These are phyloP conservation scores for Trichoderma hamatum DNA, from an alignment of 2,329 filamentous ascomycete species.

Conservation along the genomic window DNA sequence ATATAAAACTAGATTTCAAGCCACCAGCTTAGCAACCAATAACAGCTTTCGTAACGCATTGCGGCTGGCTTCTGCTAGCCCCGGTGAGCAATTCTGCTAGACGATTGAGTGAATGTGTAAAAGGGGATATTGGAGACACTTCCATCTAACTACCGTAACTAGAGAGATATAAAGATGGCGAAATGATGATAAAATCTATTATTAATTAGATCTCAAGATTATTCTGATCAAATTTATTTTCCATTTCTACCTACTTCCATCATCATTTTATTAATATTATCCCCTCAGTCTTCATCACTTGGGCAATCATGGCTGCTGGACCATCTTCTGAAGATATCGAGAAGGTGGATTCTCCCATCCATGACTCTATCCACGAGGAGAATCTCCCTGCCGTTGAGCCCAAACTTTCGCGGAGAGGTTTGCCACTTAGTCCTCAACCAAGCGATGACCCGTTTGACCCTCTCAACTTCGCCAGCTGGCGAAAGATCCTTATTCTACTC, in stretches of 20 bases:
- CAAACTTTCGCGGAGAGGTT: constrained; percentile 2
- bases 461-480: constrained; percentile 8
- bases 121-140: not conserved
- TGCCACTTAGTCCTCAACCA: constrained; percentile 8
- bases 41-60: not conserved
- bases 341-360: constrained; percentile 9
- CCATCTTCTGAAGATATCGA: not conserved
- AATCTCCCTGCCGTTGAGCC: constrained; percentile 7
- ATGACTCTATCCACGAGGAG: not conserved
- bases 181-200: not conserved
- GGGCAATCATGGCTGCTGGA: not conserved
- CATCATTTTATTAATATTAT: not conserved
- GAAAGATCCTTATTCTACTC: not conserved
- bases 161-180: constrained; percentile 10
- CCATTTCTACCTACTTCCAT: not conserved
- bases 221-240: not conserved
- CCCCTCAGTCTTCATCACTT: not conserved
- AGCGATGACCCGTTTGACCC: constrained; percentile 17
- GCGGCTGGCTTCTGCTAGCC: not conserved
- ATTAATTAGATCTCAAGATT: not conserved
- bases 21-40: constrained; percentile 4
- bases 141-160: not conserved
- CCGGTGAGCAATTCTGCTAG: not conserved
- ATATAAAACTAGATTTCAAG: constrained; percentile 2
- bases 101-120: constrained; percentile 1